Base-by-base conservation (phyloP, 106 monocot genomes). In the Posidonia australis region DNA sequence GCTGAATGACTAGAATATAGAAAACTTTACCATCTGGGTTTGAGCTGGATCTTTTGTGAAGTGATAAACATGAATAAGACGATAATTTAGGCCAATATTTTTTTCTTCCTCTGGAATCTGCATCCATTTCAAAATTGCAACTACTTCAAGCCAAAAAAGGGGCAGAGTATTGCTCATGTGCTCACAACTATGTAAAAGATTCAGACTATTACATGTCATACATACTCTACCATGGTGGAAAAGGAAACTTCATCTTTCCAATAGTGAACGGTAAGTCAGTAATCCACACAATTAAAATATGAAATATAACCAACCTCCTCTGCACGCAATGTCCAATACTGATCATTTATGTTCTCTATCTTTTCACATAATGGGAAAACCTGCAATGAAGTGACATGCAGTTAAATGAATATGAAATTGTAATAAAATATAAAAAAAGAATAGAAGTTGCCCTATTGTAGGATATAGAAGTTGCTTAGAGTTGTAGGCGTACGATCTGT, bases 301-400 rank as follows among this genome's bases (percentile, higher is more conserved):
- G n/a, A n/a, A n/a, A n/a, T n/a, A n/a, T 7, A 7, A 52, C 67
- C 59, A 69, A 82, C 93, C 93, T 94, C 93, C 73, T 94, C 93
- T 16, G 89, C 93, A 54, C 93, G 86, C 45, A 94, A 69, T 28
- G 86, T 94, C 89, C 93, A 94, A 64, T 94, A 94, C 47, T 94
- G 93, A 82, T 94, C 93, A 82, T 94, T 94, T 74, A 94, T 94
- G 48, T 86, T 94, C 72, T 89, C 93, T 56, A 94, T 94, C 57
- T 90, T 94, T 66, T 94, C 93, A 67, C 22, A 67, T 14, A 54
- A 73, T 63, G 84, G 86, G 68, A 94, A 94, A 28, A 94, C 86
- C 93, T 94, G 76, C 14, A 77, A 43, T 6, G 18, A 57, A 45
- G 13, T 45, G 44, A 7, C 13, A 7, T 45, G 13, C 13, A 13